Percentiles rank a stretch among this genome's conserved stretches.
These are phyloP conservation scores for Pseudogymnoascus sp. DNA, from an alignment of 2,329 filamentous ascomycete species.

Conservation along the genomic window DNA sequence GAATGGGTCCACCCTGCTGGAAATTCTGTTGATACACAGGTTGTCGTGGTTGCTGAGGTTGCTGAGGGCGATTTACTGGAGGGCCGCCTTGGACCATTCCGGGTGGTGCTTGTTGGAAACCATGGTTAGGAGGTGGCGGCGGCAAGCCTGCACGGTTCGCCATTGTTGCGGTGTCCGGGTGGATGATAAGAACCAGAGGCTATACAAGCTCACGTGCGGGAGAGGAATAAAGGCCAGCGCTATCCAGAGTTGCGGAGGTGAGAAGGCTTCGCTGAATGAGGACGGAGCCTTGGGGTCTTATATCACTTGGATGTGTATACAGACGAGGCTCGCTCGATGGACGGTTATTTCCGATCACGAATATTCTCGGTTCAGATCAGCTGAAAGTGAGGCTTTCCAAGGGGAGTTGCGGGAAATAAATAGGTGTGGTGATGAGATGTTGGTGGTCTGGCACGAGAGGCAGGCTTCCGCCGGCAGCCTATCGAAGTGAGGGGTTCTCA, in stretches of 20 bases:
- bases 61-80: background rate
- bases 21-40: background rate
- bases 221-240: background rate
- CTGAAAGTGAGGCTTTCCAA: background rate
- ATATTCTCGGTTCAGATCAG: background rate
- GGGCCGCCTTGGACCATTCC: conserved; percentile 2
- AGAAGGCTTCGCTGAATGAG: background rate
- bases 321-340: background rate
- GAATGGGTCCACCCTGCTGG: background rate
- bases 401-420: conserved; percentile 5
- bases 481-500: conserved; percentile 7
- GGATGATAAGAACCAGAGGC: background rate
- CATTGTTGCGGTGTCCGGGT: background rate
- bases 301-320: conserved; percentile 8
- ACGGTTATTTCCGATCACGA: background rate
- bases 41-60: conserved; percentile 16
- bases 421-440: conserved; percentile 8
- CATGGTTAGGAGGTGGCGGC: conserved; percentile 3
- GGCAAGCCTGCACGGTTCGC: background rate
- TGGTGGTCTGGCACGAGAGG: conserved; percentile 6
- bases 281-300: background rate
- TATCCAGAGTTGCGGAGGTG: background rate
- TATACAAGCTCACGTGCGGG: conserved; percentile 1
- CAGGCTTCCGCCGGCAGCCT: conserved; percentile 7
- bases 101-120: background rate